Evolutionary conservation across 768 basidiomycete species (phyloP).

Genomic region (Hebeloma cylindrosporum): DNA sequence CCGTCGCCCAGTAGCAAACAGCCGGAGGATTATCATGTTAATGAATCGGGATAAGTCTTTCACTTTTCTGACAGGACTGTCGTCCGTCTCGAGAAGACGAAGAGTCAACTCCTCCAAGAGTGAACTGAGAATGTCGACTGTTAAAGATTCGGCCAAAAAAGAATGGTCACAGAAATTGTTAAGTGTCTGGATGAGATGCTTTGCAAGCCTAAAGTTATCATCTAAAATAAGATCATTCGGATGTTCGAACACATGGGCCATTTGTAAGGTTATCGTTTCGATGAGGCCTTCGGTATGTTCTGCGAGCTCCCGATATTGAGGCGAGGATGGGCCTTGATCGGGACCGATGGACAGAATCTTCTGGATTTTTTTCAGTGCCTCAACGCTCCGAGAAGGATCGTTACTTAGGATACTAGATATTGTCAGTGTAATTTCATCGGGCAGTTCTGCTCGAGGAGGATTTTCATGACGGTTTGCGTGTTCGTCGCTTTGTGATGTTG

Average conservation of each 20-base stretch:
- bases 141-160: conserved; percentile 83
- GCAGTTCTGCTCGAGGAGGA: conserved; percentile 31
- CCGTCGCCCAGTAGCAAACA: conserved; percentile 87
- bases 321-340: conserved; percentile 66
- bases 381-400: conserved; percentile 83
- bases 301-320: conserved; percentile 74
- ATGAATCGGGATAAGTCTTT: conserved; percentile 95
- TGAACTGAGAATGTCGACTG: conserved; percentile 79
- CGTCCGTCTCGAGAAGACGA: conserved; percentile 91
- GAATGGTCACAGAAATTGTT: conserved; percentile 93
- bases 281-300: conserved; percentile 82
- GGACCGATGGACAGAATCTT: conserved; percentile 77
- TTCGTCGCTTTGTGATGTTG: conserved; percentile 6
- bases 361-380: conserved; percentile 92
- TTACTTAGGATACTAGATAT: conserved; percentile 90
- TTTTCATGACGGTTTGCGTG: conserved; percentile 26
- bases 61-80: conserved; percentile 76
- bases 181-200: conserved; percentile 95
- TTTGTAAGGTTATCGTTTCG: conserved; percentile 87
- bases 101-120: conserved; percentile 91
- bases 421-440: conserved; percentile 70
- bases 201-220: conserved; percentile 90
- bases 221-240: conserved; percentile 70
- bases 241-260: conserved; percentile 88
- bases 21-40: conserved; percentile 94